phyloP scores from a whole-genome alignment of 805 yeast species.

The Metschnikowia noctiluminum region DNA sequence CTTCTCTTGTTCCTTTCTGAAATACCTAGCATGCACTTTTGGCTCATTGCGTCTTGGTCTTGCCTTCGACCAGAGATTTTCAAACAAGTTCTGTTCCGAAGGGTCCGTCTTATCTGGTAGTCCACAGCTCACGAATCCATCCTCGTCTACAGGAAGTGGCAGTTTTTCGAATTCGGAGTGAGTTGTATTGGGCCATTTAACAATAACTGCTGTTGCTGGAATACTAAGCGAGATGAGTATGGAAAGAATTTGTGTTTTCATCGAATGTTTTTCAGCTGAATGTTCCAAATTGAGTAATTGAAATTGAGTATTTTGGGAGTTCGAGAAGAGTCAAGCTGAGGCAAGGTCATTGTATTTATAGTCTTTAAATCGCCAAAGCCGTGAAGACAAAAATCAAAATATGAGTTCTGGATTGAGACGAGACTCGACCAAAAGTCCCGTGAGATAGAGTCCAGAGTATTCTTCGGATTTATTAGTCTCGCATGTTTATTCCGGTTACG shows the following conservation, averaged over 20 bases:
- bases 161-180: neutral
- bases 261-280: too few relatives aligned
- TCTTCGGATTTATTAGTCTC: neutral
- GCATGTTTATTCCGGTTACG: neutral
- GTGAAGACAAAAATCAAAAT: too few relatives aligned
- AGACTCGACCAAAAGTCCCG: too few relatives aligned
- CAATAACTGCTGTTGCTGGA: neutral
- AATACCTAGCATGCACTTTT: neutral
- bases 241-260: too few relatives aligned
- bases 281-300: too few relatives aligned
- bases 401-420: too few relatives aligned
- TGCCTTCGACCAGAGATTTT: neutral
- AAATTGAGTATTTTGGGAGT: too few relatives aligned
- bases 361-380: too few relatives aligned
- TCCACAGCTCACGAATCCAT: slow-evolving; percentile 4
- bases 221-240: too few relatives aligned
- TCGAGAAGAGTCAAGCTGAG: too few relatives aligned
- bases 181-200: neutral
- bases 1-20: neutral
- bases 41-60: neutral
- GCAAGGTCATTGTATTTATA: too few relatives aligned
- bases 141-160: neutral
- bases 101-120: neutral
- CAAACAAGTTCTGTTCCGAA: neutral
- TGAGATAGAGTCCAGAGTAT: too few relatives aligned